Evolutionary conservation across 1,139 yeast species (phyloP), one percentile per base, ranked within the genome.

Genomic region (Pneumocystis canis): DNA sequence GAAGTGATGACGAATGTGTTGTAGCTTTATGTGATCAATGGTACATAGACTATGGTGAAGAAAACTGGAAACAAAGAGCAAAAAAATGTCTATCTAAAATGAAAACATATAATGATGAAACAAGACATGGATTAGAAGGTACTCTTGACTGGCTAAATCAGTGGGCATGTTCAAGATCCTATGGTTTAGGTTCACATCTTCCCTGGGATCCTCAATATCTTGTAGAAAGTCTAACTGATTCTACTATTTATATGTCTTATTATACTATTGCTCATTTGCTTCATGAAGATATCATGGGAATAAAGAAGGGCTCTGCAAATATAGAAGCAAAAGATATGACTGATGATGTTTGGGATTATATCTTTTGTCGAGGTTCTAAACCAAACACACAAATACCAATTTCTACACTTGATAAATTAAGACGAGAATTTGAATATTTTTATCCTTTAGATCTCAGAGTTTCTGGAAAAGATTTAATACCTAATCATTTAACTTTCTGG

Each of bases 11-110:
- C 73, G 92, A 85, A 65, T 92, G 98, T 81, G 84, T 92, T 71
- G 98, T 92, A 62, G 89, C 97, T 18, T 82, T 94, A 65, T 97
- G 94, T 77, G 98, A 94, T 77, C 99, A 94, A 79, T 94, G 98
- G 98, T 94, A 84, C 75, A 82, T 89, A 71, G 97, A 94, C 75
- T 94, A 94, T 72, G 98, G 98, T 80, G 99, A 94, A 81, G 89
- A 84, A 69, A 70, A 77, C 39, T 94, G 99, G 99, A 87, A 87
- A 73, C 75, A 79, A n/a, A 82, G 83, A 74, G 95, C 97, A 63
- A 79, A 85, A 67, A 94, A 87, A 70, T 87, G 96, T 74, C 81
- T 94, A 69, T 80, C 79, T 59, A 73, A 76, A 68, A 84, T 94
- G 94, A 82, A 87, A 75, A 82, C 94, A 28, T 92, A 82, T 78